These are phyloP conservation scores for Breynia disticha DNA, from an alignment of 441 rosid species.

Conservation along the genomic window DNA sequence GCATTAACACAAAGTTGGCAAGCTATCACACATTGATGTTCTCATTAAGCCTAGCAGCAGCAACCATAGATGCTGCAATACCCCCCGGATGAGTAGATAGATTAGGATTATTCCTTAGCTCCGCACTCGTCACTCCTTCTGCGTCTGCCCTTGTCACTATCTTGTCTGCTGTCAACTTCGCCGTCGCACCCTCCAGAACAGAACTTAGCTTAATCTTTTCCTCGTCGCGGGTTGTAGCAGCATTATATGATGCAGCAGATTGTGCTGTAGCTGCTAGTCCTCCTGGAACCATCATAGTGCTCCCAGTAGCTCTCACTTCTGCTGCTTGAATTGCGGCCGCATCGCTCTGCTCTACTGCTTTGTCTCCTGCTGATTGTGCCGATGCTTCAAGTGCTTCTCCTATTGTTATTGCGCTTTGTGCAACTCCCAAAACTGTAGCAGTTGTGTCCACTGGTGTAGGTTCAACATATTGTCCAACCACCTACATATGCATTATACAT, in stretches of 20 bases:
- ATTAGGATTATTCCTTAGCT: constrained; percentile 49
- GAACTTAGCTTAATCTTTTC: too few relatives aligned
- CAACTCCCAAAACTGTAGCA: constrained; percentile 4
- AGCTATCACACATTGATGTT: constrained; percentile 4
- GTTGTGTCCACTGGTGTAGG: constrained; percentile 26
- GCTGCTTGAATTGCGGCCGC: constrained; percentile 71
- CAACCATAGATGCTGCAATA: constrained; percentile 50
- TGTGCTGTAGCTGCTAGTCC: constrained; percentile 64
- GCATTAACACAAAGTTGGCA: too few relatives aligned
- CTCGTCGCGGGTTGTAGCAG: too few relatives aligned
- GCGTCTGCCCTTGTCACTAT: constrained; percentile 53
- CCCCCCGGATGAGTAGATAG: constrained; percentile 46
- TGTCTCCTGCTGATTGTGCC: constrained; percentile 35
- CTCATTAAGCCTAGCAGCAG: constrained; percentile 61
- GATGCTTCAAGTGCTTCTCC: constrained; percentile 67
- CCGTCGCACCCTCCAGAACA: constrained; percentile 54
- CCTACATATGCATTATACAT: constrained; percentile 21
- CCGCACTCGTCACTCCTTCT: constrained; percentile 51
- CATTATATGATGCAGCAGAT: too few relatives aligned
- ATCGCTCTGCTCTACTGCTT: constrained; percentile 56
- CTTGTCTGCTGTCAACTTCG: constrained; percentile 46
- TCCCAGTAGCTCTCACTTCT: constrained; percentile 60
- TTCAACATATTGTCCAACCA: constrained; percentile 44
- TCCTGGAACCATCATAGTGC: constrained; percentile 33
- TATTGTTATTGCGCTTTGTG: constrained; percentile 33